phyloP scores from a whole-genome alignment of 768 basidiomycete genomes.

The Leccinum fibrillosum region DNA sequence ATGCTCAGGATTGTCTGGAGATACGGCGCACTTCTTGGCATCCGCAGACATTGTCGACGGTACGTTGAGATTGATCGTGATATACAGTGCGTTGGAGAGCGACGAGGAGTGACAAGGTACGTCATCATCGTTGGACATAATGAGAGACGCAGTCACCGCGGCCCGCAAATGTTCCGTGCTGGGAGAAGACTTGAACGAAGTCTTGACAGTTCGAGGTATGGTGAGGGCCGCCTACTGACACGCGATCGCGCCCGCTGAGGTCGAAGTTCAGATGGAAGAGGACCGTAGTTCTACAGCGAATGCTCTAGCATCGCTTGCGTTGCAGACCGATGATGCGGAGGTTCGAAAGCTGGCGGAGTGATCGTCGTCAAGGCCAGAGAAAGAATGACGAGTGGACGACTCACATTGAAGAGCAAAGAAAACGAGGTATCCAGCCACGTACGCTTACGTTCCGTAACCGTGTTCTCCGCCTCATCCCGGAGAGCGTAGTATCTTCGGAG shows the following conservation, averaged over 20 bases:
- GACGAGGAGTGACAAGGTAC: conserved; percentile 15
- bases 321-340: conserved; percentile 57
- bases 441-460: conserved; percentile 63
- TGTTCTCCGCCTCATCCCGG: conserved; percentile 62
- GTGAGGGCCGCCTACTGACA: conserved; percentile 68
- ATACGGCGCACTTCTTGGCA: conserved; percentile 33
- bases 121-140: conserved; percentile 16
- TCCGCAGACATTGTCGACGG: conserved; percentile 22
- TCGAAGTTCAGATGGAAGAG: conserved; percentile 70
- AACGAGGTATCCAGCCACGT: conserved; percentile 71
- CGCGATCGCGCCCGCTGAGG: conserved; percentile 58
- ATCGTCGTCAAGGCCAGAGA: background rate
- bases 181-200: conserved; percentile 38
- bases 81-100: conserved; percentile 35
- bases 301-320: conserved; percentile 75
- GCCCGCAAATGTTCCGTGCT: conserved; percentile 36
- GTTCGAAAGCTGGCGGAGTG: conserved; percentile 56
- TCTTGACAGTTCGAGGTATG: conserved; percentile 53
- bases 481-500: conserved; percentile 68
- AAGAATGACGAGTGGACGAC: conserved; percentile 22
- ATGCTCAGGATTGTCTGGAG: conserved; percentile 30
- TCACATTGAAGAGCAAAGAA: conserved; percentile 73
- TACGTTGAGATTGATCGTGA: conserved; percentile 42
- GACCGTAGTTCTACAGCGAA: conserved; percentile 66
- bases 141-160: conserved; percentile 18